Conservation (phyloP, 2,329 filamentous ascomycete species). For the Aspergillus fructus region DNA sequence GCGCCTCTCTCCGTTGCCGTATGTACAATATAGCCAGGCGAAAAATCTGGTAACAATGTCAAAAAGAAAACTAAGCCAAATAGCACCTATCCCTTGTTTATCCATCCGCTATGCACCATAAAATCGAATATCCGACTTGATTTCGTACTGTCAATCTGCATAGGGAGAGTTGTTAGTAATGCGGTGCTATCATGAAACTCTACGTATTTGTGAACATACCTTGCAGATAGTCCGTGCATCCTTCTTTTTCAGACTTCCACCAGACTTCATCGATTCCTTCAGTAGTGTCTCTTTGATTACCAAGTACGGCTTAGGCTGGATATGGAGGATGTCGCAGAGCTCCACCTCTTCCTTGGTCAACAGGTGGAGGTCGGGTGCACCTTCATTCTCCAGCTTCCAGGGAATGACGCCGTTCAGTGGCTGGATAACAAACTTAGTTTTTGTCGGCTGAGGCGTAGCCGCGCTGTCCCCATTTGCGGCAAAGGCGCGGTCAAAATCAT, state of each 20-base stretch:
- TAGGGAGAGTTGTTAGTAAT: conserved; percentile 2
- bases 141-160: conserved; percentile 76
- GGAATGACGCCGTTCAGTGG: conserved; percentile 47
- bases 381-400: conserved; percentile 70
- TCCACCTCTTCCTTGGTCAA: conserved; percentile 81
- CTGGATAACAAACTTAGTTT: conserved; percentile 54
- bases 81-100: conserved; percentile 68
- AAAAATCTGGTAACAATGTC: background rate
- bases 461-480: conserved; percentile 43
- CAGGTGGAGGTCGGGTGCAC: conserved; percentile 75
- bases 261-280: conserved; percentile 84
- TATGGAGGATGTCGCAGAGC: conserved; percentile 76
- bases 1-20: background rate
- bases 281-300: conserved; percentile 93
- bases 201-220: conserved; percentile 31
- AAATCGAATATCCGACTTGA: conserved; percentile 88
- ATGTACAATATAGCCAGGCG: conserved; percentile 3
- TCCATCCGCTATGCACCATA: conserved; percentile 89
- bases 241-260: conserved; percentile 90
- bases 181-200: background rate
- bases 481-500: conserved; percentile 55
- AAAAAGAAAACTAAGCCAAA: background rate
- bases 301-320: conserved; percentile 92
- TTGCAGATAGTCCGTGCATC: conserved; percentile 81
- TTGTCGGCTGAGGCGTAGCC: conserved; percentile 40